These are phyloP conservation scores for Alternaria hordeiaustralica DNA, from an alignment of 2,329 filamentous ascomycete genomes.

Conservation along the genomic window DNA sequence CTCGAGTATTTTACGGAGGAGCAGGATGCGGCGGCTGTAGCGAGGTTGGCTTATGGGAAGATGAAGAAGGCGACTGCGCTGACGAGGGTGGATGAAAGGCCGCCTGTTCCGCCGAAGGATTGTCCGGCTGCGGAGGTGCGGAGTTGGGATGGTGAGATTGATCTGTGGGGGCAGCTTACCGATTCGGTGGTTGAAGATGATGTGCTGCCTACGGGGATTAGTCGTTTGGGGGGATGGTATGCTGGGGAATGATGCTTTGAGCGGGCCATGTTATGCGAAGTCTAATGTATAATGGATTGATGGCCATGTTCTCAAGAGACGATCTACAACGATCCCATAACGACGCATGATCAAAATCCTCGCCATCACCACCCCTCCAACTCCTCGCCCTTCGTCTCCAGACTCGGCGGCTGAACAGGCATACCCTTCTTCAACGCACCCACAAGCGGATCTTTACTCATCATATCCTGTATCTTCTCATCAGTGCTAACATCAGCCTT, in stretches of 20 bases:
- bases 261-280: not conserved
- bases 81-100: not conserved
- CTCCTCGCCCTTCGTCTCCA: conserved; percentile 33
- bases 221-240: not conserved
- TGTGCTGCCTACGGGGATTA: not conserved
- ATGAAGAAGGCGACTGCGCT: conserved; percentile 16
- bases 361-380: conserved; percentile 35
- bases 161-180: not conserved
- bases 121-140: not conserved
- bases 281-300: not conserved
- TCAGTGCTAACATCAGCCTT: conserved; percentile 32
- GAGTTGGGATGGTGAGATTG: not conserved
- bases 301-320: not conserved
- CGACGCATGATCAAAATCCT: not conserved
- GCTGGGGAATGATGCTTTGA: too few species aligned
- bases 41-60: conserved; percentile 27
- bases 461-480: conserved; percentile 30
- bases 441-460: conserved; percentile 37
- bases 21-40: conserved; percentile 27
- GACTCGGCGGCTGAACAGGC: conserved; percentile 37
- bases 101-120: conserved; percentile 25
- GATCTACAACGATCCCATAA: not conserved
- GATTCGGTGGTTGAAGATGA: not conserved
- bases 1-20: conserved; percentile 34
- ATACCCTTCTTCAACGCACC: conserved; percentile 40